Evolutionary conservation across 768 basidiomycete genomes (phyloP), one percentile per base, ranked within the genome.

Genomic region (Kwoniella mangroviensis): DNA sequence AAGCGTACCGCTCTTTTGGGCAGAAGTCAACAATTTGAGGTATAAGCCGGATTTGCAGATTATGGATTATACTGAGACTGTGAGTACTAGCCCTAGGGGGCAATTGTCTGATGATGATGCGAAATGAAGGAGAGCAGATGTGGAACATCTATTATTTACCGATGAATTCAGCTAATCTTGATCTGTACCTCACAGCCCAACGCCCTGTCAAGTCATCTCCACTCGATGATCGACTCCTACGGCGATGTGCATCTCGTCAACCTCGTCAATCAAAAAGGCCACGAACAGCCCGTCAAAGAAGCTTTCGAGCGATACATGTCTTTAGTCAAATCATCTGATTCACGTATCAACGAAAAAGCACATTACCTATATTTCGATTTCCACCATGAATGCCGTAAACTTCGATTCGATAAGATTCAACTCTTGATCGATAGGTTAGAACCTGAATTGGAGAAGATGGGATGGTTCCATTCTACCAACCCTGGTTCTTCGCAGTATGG

Each of bases 311-410:
- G 88, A 40, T 87, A 89, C 68, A 81, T 97, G 49, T 84, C 86
- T 9, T 86, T 91, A 83, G 90, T 90, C 58, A 42, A 34, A 75
- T 41, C 70, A 40, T 56, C 73, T 26, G 60, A 69, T 64, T 65
- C 67, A 21, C 58, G 41, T 86, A 89, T 75, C n/a, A 77, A 91
- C 42, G 86, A 89, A 4, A 86, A 89, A 41, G 90, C 92, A 51
- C 89, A 89, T 76, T 99, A 99, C 79, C 86, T 91, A 73, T 97
- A 98, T 84, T 99, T 98, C 77, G 97, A 99, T 80, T 99, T 99
- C 85, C 96, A 98, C 82, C 90, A 88, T 70, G 94, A 98, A 83
- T 98, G 95, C 86, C 91, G 89, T 80, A 87, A 91, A 59, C 92
- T 98, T 91, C 90, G 92, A 52, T 99, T 93, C 89, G 93, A 99